A percentile compares a stretch with the other conserved stretches of the same genome.
Evolutionary conservation across 148 eudicot species (phyloP).

Genomic region (Dianthus caryophyllus): DNA sequence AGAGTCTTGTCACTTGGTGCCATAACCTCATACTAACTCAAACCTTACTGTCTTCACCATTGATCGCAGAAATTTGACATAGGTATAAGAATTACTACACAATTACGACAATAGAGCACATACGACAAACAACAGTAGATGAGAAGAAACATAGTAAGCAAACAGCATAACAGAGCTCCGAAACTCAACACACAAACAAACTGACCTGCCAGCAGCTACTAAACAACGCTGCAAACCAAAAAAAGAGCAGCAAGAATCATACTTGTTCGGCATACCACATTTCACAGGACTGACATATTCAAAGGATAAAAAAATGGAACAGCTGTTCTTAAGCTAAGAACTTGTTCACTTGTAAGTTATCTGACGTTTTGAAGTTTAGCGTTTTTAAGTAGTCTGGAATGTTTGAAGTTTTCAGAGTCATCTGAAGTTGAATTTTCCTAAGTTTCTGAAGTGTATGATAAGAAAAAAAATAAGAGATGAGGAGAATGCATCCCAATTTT

Average conservation of each 20-base stretch:
- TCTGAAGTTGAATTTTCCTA: no score
- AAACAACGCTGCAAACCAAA: constrained; percentile 41
- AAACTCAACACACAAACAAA: background rate
- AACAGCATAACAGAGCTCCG: background rate
- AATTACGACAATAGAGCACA: background rate
- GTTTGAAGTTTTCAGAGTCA: no score
- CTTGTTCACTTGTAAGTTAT: no score
- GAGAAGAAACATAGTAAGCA: background rate
- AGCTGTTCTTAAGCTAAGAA: background rate
- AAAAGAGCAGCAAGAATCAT: background rate
- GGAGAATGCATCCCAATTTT: no score
- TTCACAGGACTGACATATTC: background rate
- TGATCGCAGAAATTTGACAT: background rate
- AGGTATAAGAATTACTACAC: no score
- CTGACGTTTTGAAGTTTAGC: no score
- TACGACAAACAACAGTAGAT: background rate
- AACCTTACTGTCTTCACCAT: no score
- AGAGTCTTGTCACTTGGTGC: no score
- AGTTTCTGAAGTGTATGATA: no score
- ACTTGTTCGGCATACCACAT: background rate
- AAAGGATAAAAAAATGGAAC: background rate
- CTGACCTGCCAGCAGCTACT: constrained; percentile 73
- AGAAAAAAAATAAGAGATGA: no score
- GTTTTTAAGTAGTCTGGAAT: background rate
- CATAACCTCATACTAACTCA: no score